Base-by-base conservation (phyloP, 495 filamentous ascomycete species). In the Daldinia caldariorum region DNA sequence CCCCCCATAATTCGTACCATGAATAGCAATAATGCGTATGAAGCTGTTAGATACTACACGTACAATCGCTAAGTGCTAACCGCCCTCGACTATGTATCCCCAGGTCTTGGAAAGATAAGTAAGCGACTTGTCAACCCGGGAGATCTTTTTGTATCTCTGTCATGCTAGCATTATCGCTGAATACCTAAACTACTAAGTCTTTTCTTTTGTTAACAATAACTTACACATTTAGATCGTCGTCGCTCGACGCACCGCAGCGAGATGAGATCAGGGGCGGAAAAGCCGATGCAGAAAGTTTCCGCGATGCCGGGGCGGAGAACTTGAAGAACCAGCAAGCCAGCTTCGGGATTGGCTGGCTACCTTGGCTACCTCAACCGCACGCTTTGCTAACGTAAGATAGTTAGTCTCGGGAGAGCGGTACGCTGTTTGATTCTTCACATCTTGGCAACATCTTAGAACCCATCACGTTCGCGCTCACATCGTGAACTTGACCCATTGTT, bases 351-450 rank as follows among this genome's bases (percentile, higher is more conserved):
- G 69, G 69, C 35, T 20, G 20, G 57, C 22, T 14, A 8, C n/a
- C 55, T 71, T 20, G 20, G 57, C 22, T 14, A 8, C n/a, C 55
- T 71, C 49, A 6, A 63, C 26, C 43, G n/a, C 47, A 60, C 53
- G 47, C 31, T 26, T 47, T 69, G 62, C 61, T 68, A 67, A 71
- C 63, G 59, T 71, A 57, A 67, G 59, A 47, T 43, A 67, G 55
- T 69, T 61, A 71, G 69, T 61, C 55, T 72, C 70, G 70, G 70
- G 65, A 72, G 70, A 72, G 70, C 70, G 70, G 70, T 72, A 72
- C 70, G 70, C 18, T 39, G 61, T 64, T 55, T 43, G 65, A 67
- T 68, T 61, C 39, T 49, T 69, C 61, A 53, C 12, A 41, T 72
- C 70, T 72, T 72, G 70, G 70, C 70, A 41, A 35, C 43, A 43